A percentile compares a stretch with the other conserved stretches of the same genome.
Conservation (phyloP, 2,329 filamentous ascomycete species). For the Fusarium temperatum region DNA sequence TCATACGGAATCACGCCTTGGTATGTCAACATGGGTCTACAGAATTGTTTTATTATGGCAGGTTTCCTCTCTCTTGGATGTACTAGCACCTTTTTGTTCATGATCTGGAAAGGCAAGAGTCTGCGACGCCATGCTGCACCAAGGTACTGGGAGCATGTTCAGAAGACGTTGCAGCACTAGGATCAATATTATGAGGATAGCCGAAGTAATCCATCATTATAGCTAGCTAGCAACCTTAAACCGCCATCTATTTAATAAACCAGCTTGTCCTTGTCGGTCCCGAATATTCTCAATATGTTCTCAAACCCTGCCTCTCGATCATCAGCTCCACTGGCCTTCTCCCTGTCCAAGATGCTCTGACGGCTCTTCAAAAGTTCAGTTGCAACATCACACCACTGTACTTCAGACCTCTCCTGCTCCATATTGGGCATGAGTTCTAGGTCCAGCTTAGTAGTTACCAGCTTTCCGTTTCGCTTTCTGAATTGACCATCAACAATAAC, state of each 20-base stretch:
- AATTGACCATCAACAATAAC: conserved; percentile 12
- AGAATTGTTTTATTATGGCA: neutral
- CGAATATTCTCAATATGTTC: neutral
- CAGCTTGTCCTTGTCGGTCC: neutral
- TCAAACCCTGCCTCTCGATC: neutral
- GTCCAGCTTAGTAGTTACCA: neutral
- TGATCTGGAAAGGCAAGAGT: neutral
- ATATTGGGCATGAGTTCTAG: neutral
- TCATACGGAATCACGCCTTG: neutral
- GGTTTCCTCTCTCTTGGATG: neutral
- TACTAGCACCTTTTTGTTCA: neutral
- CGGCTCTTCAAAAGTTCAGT: neutral
- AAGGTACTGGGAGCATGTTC: neutral
- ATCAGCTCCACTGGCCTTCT: neutral
- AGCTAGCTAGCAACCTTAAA: neutral
- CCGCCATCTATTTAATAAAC: neutral
- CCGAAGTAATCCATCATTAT: neutral
- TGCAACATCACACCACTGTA: conserved; percentile 2
- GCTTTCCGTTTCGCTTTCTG: neutral
- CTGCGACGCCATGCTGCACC: neutral
- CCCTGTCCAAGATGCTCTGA: neutral
- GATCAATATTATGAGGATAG: too few species aligned
- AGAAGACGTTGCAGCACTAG: neutral
- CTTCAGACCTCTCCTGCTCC: neutral
- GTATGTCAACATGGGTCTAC: neutral